These are phyloP conservation scores for Metschnikowia cerradonensis DNA, from an alignment of 805 yeast species.

Conservation along the genomic window DNA sequence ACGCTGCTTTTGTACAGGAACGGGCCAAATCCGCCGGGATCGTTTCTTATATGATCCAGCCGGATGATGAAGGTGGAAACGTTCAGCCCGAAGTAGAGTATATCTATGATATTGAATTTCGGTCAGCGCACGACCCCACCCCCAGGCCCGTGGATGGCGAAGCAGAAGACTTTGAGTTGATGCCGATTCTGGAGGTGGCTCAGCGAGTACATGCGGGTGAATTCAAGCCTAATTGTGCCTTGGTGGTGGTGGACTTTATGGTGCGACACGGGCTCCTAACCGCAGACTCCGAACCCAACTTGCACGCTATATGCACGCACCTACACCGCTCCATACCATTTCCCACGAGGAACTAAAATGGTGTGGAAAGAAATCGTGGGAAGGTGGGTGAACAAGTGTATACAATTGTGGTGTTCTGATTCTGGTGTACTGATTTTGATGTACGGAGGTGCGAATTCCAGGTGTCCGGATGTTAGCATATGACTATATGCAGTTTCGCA, in stretches of 20 bases:
- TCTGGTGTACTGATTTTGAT: too few relatives aligned
- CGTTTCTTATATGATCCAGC: conserved; percentile 56
- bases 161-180: conserved; percentile 65
- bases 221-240: conserved; percentile 88
- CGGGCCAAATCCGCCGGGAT: conserved; percentile 56
- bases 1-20: conserved; percentile 43
- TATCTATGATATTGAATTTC: conserved; percentile 65
- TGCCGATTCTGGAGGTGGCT: conserved; percentile 57
- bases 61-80: conserved; percentile 40
- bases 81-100: conserved; percentile 89
- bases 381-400: not conserved
- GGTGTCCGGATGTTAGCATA: too few relatives aligned
- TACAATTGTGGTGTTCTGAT: not conserved
- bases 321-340: conserved; percentile 71
- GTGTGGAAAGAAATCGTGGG: not conserved
- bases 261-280: conserved; percentile 78
- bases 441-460: too few relatives aligned
- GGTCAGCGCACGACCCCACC: conserved; percentile 35
- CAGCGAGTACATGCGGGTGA: conserved; percentile 48
- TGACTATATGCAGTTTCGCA: too few relatives aligned
- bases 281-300: conserved; percentile 63
- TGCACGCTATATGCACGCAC: conserved; percentile 52
- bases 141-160: conserved; percentile 52
- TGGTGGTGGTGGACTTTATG: conserved; percentile 76
- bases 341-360: conserved; percentile 2